phyloP scores from a whole-genome alignment of 768 basidiomycete genomes.

The Podaxis sp. region DNA sequence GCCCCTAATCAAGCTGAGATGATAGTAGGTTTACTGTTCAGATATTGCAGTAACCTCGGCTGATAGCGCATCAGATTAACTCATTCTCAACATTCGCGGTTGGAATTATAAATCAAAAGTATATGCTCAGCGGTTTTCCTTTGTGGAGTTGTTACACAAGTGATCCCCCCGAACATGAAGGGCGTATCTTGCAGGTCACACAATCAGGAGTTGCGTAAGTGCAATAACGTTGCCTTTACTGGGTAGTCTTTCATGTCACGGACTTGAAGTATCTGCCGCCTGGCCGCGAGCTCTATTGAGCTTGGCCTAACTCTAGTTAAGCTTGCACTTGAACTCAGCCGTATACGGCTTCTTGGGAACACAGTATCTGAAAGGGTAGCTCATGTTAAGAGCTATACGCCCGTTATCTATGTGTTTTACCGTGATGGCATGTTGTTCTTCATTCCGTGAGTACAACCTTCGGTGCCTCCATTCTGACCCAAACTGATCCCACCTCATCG shows the following conservation, averaged over 20 bases:
- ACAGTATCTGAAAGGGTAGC: background rate
- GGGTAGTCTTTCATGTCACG: background rate
- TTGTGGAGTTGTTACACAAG: background rate
- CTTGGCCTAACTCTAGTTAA: background rate
- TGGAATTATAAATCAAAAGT: background rate
- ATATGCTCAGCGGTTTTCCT: background rate
- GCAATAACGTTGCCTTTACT: too few relatives aligned
- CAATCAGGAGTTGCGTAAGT: background rate
- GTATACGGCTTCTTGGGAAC: background rate
- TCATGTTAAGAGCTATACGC: background rate
- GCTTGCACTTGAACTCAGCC: background rate
- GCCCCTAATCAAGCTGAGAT: background rate
- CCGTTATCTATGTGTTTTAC: background rate
- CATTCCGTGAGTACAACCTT: background rate
- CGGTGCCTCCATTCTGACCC: background rate
- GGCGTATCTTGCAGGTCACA: background rate
- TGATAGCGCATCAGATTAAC: background rate
- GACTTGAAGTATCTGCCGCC: background rate
- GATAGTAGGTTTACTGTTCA: background rate
- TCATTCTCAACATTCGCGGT: background rate
- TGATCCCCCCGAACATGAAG: background rate
- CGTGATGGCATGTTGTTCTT: slow-evolving; percentile 3
- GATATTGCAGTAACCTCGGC: background rate
- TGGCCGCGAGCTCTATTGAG: background rate
- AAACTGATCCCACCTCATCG: background rate